phyloP scores from a whole-genome alignment of 331 rosid genomes.

The Telfairia occidentalis region DNA sequence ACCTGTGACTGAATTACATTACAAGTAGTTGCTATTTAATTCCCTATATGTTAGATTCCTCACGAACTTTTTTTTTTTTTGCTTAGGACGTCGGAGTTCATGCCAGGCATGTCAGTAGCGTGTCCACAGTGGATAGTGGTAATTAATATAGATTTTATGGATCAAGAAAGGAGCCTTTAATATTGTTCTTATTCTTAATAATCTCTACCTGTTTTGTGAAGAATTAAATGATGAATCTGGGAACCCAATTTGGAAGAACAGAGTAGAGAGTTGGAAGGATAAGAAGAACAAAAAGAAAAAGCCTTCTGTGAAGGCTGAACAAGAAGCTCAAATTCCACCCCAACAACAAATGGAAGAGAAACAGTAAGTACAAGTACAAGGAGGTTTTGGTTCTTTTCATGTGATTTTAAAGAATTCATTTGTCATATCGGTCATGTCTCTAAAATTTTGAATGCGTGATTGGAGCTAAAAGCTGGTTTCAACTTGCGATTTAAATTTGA shows the following conservation, averaged over 20 bases:
- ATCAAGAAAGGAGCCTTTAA: neutral
- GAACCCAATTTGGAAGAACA: slow-evolving; percentile 97
- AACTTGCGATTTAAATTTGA: neutral
- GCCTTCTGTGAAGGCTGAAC: slow-evolving; percentile 35
- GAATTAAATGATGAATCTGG: slow-evolving; percentile 75
- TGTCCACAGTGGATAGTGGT: slow-evolving; percentile 91
- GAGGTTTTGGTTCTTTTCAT: neutral
- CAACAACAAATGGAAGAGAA: slow-evolving; percentile 78
- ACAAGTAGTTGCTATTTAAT: neutral
- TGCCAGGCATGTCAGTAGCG: slow-evolving; percentile 85
- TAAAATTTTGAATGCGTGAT: neutral
- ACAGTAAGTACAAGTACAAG: slow-evolving; percentile 50
- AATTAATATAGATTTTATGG: slow-evolving; percentile 15
- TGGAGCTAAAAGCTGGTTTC: neutral
- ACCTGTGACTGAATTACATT: neutral
- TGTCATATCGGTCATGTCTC: neutral
- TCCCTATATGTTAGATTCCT: neutral
- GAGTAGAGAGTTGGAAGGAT: slow-evolving; percentile 98
- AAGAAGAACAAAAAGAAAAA: slow-evolving; percentile 83
- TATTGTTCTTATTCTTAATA: slow-evolving; percentile 1
- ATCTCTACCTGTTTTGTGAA: slow-evolving; percentile 25
- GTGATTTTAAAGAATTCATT: neutral
- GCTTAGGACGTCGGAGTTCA: slow-evolving; percentile 76
- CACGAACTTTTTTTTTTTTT: slow-evolving; percentile 8
- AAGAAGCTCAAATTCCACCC: slow-evolving; percentile 44